Conservation (phyloP, 192 early-diverging fungal species). For the Dissophora globulifera region DNA sequence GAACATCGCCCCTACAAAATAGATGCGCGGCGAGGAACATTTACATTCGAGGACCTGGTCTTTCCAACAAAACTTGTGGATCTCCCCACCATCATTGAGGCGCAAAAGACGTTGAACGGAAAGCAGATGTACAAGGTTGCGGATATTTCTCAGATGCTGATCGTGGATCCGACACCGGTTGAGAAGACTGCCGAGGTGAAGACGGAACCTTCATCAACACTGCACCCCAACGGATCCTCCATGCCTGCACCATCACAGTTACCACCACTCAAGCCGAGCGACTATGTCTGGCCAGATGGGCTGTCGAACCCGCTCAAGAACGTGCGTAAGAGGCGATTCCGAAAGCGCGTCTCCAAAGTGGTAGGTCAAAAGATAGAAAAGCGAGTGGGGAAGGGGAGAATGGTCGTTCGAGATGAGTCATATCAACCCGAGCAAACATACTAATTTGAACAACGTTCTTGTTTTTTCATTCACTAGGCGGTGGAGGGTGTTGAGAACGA, state of each 20-base stretch:
- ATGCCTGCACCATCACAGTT: constrained; percentile 17
- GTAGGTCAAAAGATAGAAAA: too few relatives aligned
- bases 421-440: too few relatives aligned
- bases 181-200: constrained; percentile 13
- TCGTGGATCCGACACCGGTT: constrained; percentile 13
- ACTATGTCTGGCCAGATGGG: constrained; percentile 83
- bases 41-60: constrained; percentile 61
- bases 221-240: background rate
- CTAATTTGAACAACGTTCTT: too few relatives aligned
- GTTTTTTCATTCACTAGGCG: constrained; percentile 55
- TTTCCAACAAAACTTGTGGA: constrained; percentile 81
- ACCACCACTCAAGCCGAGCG: constrained; percentile 58
- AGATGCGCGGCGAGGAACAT: constrained; percentile 70
- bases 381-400: too few relatives aligned
- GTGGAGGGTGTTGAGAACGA: constrained; percentile 87
- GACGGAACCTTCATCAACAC: background rate
- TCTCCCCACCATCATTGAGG: constrained; percentile 86
- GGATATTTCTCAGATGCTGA: constrained; percentile 82
- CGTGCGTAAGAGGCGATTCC: constrained; percentile 80
- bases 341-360: constrained; percentile 82
- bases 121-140: constrained; percentile 89
- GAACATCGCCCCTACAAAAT: background rate
- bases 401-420: too few relatives aligned
- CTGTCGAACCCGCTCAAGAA: constrained; percentile 79
- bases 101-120: constrained; percentile 87